These are phyloP conservation scores for Rhodotorula diobovata DNA, from an alignment of 768 basidiomycete genomes.

Conservation along the genomic window DNA sequence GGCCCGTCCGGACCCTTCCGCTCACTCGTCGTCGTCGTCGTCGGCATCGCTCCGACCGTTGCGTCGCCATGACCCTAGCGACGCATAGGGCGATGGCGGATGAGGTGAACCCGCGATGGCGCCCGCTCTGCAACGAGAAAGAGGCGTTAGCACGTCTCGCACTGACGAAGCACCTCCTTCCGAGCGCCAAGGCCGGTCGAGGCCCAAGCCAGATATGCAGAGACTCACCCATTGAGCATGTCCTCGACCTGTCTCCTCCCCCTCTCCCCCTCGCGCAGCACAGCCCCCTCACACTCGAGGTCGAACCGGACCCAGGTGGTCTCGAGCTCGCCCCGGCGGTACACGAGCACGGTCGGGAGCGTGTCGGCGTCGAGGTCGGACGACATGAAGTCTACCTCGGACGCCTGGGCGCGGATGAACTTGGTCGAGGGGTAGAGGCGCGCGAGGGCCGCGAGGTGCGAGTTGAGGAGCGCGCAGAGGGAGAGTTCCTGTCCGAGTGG, in stretches of 20 bases:
- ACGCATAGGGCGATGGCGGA: background rate
- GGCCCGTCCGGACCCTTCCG: too few relatives aligned
- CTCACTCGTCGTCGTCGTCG: background rate
- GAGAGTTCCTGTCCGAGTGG: constrained; percentile 28
- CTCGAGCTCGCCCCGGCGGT: constrained; percentile 40
- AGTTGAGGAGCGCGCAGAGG: constrained; percentile 37
- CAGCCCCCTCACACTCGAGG: constrained; percentile 16
- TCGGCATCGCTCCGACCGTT: background rate
- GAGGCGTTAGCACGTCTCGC: background rate
- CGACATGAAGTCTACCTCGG: constrained; percentile 41
- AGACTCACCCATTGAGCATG: constrained; percentile 10
- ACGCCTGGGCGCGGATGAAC: constrained; percentile 39
- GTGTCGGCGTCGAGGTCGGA: constrained; percentile 38
- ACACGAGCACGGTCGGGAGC: constrained; percentile 42
- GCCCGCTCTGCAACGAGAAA: background rate
- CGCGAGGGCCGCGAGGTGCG: constrained; percentile 40
- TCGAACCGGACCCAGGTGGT: constrained; percentile 40
- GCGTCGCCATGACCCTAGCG: background rate
- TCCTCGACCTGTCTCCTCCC: constrained; percentile 5
- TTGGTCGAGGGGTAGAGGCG: constrained; percentile 40
- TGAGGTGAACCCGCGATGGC: background rate
- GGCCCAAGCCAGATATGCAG: background rate
- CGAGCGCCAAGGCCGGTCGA: too few relatives aligned
- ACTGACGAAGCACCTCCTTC: too few relatives aligned
- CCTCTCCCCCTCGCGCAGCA: constrained; percentile 9